Evolutionary conservation across 495 filamentous ascomycete species (phyloP).

Genomic region (Terfezia claveryi): DNA sequence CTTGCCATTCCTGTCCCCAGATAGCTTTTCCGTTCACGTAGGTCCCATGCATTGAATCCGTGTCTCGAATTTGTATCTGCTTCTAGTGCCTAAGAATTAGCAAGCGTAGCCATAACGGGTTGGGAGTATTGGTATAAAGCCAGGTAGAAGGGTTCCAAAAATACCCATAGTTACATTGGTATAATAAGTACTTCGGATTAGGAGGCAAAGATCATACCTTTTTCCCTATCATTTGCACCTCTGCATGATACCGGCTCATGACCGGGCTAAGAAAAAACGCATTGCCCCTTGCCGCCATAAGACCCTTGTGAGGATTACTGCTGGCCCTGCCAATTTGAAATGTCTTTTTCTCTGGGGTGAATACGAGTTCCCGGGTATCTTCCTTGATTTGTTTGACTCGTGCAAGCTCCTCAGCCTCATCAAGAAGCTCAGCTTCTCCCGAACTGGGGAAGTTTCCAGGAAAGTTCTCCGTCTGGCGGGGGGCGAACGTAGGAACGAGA

Average conservation of each 20-base stretch:
- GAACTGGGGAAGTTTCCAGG: neutral
- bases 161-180: no score
- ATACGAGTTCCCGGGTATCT: neutral
- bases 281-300: slow-evolving; percentile 17
- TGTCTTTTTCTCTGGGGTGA: slow-evolving; percentile 13
- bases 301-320: slow-evolving; percentile 15
- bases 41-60: slow-evolving; percentile 37
- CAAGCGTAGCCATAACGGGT: no score
- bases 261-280: slow-evolving; percentile 19
- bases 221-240: slow-evolving; percentile 8
- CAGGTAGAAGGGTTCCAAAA: no score
- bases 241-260: slow-evolving; percentile 18
- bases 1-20: slow-evolving; percentile 18
- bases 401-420: neutral
- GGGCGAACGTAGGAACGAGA: neutral
- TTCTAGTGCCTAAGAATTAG: slow-evolving; percentile 2
- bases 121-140: no score
- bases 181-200: no score
- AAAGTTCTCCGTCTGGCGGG: neutral
- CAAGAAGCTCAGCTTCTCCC: neutral
- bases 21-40: slow-evolving; percentile 28
- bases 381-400: neutral
- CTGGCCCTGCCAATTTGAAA: slow-evolving; percentile 16
- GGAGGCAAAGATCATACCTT: neutral
- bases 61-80: slow-evolving; percentile 27